Base-by-base conservation (phyloP, 768 basidiomycete species). In the Lactifluus volemus region DNA sequence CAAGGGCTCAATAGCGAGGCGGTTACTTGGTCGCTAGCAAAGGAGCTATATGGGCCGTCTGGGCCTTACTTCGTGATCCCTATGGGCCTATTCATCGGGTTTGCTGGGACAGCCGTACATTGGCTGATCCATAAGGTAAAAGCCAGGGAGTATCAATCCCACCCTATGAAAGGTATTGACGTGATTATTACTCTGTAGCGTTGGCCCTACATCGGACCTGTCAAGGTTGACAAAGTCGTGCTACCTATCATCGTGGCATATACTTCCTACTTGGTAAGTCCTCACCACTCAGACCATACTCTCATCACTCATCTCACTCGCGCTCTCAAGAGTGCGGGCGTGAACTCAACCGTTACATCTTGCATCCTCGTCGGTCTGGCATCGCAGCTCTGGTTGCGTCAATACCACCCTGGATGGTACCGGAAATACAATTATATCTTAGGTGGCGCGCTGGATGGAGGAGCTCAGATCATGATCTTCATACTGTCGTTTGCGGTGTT, bases 401-500 rank as follows among this genome's bases (percentile, higher is more conserved):
- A 54, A 36, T 61, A 61, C 54, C 54, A 65, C 36, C 65, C 65
- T 10, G 63, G 78, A 14, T 89, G 85, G 85, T 88, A 84, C 71
- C 79, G 80, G 67, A 75, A 76, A 66, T 84, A 84, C 69, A 85
- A 86, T 68, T 85, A 84, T 67, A 80, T 85, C 42, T 70, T 87
- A 4, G 84, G 83, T 32, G 87, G 84, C 45, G 86, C 81, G 7
- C 72, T 85, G 39, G 84, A 85, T 66, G 84, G 84, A 30, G 84
- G 85, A 9, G 80, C 82, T 15, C 84, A 85, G 68, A 77, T 84
- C 52, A 84, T 84, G 81, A 76, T 82, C 34, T 83, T 84, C 67
- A 74, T 86, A 42, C 73, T 84, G 5, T 82, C 83, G 0, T 86
- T 85, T 68, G 82, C 83, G 2, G 82, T 85, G 25, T 84, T 82